These are phyloP conservation scores for Trichomonas vaginalis DNA, from an alignment of 208 protist species.

Conservation along the genomic window DNA sequence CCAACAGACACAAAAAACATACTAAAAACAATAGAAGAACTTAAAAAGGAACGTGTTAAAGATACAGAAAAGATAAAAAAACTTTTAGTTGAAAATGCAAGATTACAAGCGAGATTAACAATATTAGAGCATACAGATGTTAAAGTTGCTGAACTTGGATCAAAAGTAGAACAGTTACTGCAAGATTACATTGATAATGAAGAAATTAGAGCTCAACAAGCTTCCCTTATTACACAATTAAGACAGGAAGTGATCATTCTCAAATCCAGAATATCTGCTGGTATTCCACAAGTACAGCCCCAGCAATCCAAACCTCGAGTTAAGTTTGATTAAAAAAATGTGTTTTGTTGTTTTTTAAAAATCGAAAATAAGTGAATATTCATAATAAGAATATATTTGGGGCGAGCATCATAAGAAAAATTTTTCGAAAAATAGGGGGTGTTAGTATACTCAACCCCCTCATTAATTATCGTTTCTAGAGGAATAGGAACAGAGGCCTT, in stretches of 20 bases:
- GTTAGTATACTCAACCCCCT: no score
- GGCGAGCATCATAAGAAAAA: no score
- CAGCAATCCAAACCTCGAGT: background rate
- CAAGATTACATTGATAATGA: background rate
- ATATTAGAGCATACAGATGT: constrained; percentile 3
- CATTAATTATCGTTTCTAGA: no score
- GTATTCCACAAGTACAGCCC: background rate
- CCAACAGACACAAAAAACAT: background rate
- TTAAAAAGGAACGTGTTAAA: background rate
- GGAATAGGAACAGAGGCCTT: no score
- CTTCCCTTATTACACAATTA: background rate
- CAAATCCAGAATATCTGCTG: background rate
- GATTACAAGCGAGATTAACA: background rate
- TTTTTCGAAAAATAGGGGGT: no score
- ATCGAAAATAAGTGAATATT: no score
- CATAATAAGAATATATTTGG: no score
- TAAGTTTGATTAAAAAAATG: background rate
- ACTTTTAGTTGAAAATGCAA: background rate
- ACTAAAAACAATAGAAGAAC: background rate
- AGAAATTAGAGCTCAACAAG: background rate
- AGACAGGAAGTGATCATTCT: background rate
- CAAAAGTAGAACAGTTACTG: background rate
- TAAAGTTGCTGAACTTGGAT: background rate
- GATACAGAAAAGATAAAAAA: background rate
- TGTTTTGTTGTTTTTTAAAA: no score